phyloP scores from a whole-genome alignment of 768 basidiomycete genomes.

The Mycena kentingensis region DNA sequence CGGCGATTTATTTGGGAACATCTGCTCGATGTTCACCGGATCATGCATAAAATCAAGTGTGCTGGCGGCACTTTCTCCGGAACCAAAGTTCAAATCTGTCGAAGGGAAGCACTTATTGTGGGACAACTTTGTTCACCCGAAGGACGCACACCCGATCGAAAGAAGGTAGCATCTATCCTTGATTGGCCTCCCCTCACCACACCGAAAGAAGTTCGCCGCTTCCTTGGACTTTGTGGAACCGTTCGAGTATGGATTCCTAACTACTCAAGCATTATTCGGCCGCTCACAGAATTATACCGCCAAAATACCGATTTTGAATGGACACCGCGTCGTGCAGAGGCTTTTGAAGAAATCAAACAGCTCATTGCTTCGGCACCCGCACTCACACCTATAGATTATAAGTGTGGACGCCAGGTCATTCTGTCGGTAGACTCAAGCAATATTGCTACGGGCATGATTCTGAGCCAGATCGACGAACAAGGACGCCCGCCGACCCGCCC shows the following conservation, averaged over 20 bases:
- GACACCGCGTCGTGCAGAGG: not conserved
- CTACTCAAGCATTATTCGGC: not conserved
- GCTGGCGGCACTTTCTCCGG: constrained; percentile 37
- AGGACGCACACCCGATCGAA: constrained; percentile 30
- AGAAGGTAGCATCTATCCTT: constrained; percentile 19
- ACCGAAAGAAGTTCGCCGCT: constrained; percentile 28
- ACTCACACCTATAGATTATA: constrained; percentile 37
- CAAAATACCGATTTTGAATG: not conserved
- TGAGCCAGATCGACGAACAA: constrained; percentile 33
- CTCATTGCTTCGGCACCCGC: not conserved
- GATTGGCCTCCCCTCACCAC: constrained; percentile 27
- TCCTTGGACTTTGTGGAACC: constrained; percentile 26
- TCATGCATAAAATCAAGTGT: constrained; percentile 34
- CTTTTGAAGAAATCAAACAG: not conserved
- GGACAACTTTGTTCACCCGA: constrained; percentile 30
- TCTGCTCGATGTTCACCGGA: constrained; percentile 28
- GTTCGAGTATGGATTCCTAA: not conserved
- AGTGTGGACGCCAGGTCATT: constrained; percentile 24
- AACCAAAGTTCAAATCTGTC: constrained; percentile 31
- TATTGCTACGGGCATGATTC: constrained; percentile 33
- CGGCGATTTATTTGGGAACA: constrained; percentile 43
- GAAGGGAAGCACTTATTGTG: constrained; percentile 1
- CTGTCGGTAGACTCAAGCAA: constrained; percentile 36
- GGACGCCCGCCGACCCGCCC: constrained; percentile 26
- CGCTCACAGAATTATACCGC: not conserved